A percentile compares a stretch with the other conserved stretches of the same genome.
Evolutionary conservation across 2,329 filamentous ascomycete genomes (phyloP).

Genomic region (Ceratocystis destructans): DNA sequence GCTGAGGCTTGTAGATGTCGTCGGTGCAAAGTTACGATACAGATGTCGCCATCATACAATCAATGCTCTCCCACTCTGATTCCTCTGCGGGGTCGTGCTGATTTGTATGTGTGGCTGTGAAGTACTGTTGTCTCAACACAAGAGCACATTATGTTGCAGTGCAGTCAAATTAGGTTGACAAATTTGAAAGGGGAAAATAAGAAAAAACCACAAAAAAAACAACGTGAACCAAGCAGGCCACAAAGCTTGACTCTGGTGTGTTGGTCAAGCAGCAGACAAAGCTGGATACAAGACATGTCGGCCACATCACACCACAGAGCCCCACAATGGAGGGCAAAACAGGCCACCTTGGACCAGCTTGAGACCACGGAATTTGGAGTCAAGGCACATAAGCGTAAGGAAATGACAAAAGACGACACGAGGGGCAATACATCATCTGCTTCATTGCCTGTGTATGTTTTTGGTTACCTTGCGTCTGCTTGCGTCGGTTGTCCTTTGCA

Average conservation of each 20-base stretch:
- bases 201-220: background rate
- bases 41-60: too few relatives aligned
- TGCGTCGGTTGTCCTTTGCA: background rate
- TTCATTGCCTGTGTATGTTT: too few relatives aligned
- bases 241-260: background rate
- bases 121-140: background rate
- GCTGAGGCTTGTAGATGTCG: too few relatives aligned
- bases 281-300: background rate
- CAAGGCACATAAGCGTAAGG: background rate
- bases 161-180: background rate
- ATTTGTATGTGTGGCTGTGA: slow-evolving; percentile 1
- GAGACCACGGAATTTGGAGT: background rate
- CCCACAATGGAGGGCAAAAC: slow-evolving; percentile 10
- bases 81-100: too few relatives aligned
- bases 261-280: background rate
- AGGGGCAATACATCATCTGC: too few relatives aligned
- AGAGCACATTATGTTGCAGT: too few relatives aligned
- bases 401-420: background rate
- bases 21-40: too few relatives aligned
- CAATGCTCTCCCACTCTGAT: too few relatives aligned
- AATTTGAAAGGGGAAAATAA: background rate
- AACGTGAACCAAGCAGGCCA: background rate
- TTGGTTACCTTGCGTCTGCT: too few relatives aligned
- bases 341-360: slow-evolving; percentile 9
- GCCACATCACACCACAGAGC: slow-evolving; percentile 5